Base-by-base conservation (phyloP, 1,139 yeast genomes). In the Keqinozyma sinolaborantium region DNA sequence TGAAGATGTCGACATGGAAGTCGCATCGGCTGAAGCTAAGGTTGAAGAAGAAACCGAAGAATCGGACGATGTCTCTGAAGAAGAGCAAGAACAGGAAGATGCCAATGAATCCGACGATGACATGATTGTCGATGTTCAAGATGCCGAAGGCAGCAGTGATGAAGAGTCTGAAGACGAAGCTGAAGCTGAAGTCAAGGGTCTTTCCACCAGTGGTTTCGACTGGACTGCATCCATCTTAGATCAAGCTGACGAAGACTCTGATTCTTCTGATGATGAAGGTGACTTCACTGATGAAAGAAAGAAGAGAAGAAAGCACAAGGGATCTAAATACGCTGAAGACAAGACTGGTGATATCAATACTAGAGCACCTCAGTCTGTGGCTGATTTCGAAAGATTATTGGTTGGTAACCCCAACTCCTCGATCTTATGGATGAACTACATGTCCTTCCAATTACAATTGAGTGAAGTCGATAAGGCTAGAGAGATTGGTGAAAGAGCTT, bases 381-480 rank as follows among this genome's bases (percentile, higher is more conserved):
- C 80, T 35, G 99, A 92, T 60, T 92, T 87, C 52, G 99, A 92
- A 60, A 78, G 98, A 50, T 65, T 92, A 43, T 71, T 92, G 34
- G 75, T 92, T 38, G 95, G 97, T 52, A 83, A 84, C 51, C 97
- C 98, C 34, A 84, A 87, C 64, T 86, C 96, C 3, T 90, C 98
- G 2, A 77, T 90, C 31, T 64, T 88, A 44, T 92, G 98, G 98
- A 90, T 92, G 87, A 87, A 90, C 60, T 92, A 85, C 60, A 92
- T 94, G 97, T 92, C 97, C 3, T 92, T 90, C 83, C 95, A 88
- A 61, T 72, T 92, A 44, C 96, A 90, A 58, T 70, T 92, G 44
- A 84, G 95, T 66, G 98, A 92, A 56, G 68, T 88, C 38, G 97
- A 90, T 33, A 87, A 84, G 60, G 97, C 97, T 9, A 79, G 98